Evolutionary conservation across 176 grass and related monocot species (phyloP).

Genomic region (Carex myosuroides): DNA sequence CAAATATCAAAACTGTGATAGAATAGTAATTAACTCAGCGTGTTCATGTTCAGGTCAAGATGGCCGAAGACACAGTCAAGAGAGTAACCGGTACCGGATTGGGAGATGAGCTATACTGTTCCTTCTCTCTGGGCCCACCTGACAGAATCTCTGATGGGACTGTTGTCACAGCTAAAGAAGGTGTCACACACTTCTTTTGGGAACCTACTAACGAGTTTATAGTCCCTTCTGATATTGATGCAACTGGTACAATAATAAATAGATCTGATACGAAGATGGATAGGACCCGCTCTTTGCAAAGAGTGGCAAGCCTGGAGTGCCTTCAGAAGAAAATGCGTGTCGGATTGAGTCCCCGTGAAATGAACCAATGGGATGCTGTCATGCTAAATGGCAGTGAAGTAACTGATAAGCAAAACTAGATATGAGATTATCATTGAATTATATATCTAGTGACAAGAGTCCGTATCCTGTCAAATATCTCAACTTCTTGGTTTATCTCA

Average conservation of each 20-base stretch:
- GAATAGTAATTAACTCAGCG: not conserved
- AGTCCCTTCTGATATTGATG: not conserved
- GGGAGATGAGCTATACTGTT: slow-evolving; percentile 15
- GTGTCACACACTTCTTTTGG: slow-evolving; percentile 28
- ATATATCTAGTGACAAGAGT: no score
- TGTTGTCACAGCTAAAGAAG: slow-evolving; percentile 23
- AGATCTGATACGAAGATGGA: slow-evolving; percentile 4
- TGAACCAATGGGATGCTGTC: slow-evolving; percentile 13
- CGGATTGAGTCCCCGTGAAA: slow-evolving; percentile 15
- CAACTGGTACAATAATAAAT: not conserved
- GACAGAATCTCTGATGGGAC: slow-evolving; percentile 35
- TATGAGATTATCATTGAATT: not conserved
- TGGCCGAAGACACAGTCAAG: slow-evolving; percentile 57
- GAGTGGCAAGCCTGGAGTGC: slow-evolving; percentile 51
- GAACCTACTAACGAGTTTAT: not conserved
- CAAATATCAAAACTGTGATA: not conserved
- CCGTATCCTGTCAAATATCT: no score
- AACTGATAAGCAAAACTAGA: slow-evolving; percentile 1
- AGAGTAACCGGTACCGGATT: slow-evolving; percentile 52
- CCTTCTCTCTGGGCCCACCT: slow-evolving; percentile 26
- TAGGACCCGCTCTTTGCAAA: slow-evolving; percentile 10
- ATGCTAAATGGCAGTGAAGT: slow-evolving; percentile 16
- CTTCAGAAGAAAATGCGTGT: slow-evolving; percentile 53
- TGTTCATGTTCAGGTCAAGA: slow-evolving; percentile 57
- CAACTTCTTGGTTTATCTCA: no score